Conservation (phyloP, 768 basidiomycete genomes). For the Albatrellus ellisii region DNA sequence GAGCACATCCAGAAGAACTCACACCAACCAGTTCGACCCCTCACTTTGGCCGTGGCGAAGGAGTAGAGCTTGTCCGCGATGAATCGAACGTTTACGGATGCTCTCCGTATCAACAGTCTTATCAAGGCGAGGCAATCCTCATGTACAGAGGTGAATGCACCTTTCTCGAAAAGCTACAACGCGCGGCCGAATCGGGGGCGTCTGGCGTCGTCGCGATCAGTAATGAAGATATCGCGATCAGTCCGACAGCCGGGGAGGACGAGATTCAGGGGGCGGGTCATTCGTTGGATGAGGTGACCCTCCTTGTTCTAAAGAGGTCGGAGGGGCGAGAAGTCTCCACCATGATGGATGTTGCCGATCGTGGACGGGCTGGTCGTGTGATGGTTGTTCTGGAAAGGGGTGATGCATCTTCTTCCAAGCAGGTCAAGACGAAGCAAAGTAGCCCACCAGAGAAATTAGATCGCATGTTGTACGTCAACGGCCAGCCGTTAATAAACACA, state of each 20-base stretch:
- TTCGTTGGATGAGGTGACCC: conserved; percentile 36
- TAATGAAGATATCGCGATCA: conserved; percentile 43
- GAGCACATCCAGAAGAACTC: conserved; percentile 37
- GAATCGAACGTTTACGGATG: conserved; percentile 47
- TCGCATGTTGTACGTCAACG: conserved; percentile 61
- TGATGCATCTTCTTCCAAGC: too few relatives aligned
- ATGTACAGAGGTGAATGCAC: conserved; percentile 74
- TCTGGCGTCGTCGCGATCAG: conserved; percentile 69
- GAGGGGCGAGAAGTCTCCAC: conserved; percentile 39
- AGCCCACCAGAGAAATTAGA: conserved; percentile 20
- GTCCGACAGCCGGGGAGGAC: conserved; percentile 47
- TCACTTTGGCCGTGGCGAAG: conserved; percentile 36
- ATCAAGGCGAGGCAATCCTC: conserved; percentile 42
- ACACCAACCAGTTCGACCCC: conserved; percentile 18
- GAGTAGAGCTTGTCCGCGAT: conserved; percentile 43
- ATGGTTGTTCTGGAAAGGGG: conserved; percentile 30
- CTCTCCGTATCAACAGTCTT: conserved; percentile 31
- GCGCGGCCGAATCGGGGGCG: conserved; percentile 59
- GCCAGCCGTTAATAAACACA: conserved; percentile 65
- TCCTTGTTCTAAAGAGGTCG: conserved; percentile 44
- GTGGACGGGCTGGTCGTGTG: conserved; percentile 32
- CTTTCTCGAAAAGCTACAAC: conserved; percentile 71
- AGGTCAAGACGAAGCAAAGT: conserved; percentile 16
- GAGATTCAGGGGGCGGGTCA: conserved; percentile 48
- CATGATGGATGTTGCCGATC: conserved; percentile 41